A percentile compares a stretch with the other conserved stretches of the same genome.
These are phyloP conservation scores for Chlorella vulgaris DNA, from an alignment of 139 green algal genomes.

Conservation along the genomic window DNA sequence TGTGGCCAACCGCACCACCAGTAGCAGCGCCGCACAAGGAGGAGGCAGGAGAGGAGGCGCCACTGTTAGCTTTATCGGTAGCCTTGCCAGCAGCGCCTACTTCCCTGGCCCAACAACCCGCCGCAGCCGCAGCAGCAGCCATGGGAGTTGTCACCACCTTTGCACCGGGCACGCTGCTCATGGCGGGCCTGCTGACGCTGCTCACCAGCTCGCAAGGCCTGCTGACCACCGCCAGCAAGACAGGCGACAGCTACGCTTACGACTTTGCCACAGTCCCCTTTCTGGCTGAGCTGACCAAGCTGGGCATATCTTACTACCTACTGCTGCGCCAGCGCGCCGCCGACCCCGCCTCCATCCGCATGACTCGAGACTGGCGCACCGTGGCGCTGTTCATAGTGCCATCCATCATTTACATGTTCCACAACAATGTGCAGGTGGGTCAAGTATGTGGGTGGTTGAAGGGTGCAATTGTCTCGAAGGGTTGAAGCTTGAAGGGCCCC, in stretches of 20 bases:
- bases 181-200: constrained; percentile 51
- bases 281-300: constrained; percentile 62
- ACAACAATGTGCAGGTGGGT: constrained; percentile 68
- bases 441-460: not conserved
- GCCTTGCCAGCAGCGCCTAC: not conserved
- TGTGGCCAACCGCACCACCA: too few relatives aligned
- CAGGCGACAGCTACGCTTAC: constrained; percentile 54
- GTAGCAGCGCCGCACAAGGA: too few relatives aligned
- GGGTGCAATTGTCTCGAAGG: too few relatives aligned
- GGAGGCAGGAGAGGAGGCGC: too few relatives aligned
- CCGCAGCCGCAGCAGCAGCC: not conserved
- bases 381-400: constrained; percentile 60
- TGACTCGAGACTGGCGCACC: constrained; percentile 35
- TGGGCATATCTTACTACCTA: constrained; percentile 45
- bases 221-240: constrained; percentile 54
- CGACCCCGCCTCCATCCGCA: constrained; percentile 22
- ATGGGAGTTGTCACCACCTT: not conserved
- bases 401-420: constrained; percentile 70
- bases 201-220: constrained; percentile 57
- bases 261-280: constrained; percentile 69
- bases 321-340: constrained; percentile 33
- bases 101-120: not conserved
- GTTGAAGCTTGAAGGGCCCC: too few relatives aligned
- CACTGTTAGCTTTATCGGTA: too few relatives aligned
- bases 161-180: constrained; percentile 40